Evolutionary conservation across 306 rosid genomes (phyloP).

Genomic region (Pyrus betulifolia): DNA sequence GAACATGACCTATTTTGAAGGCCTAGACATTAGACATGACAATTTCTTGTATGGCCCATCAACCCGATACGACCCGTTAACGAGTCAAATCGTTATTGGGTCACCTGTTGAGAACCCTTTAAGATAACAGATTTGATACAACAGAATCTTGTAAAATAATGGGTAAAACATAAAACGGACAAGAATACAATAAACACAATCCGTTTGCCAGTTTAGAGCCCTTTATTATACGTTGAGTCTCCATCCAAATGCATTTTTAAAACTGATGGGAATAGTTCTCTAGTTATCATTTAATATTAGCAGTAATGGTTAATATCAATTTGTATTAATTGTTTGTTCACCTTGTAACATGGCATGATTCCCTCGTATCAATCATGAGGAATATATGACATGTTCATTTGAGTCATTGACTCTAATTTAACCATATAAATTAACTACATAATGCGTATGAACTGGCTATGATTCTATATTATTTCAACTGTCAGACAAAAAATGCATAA

Average conservation of each 20-base stretch:
- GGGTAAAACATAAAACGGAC: too few relatives aligned
- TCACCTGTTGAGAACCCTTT: too few relatives aligned
- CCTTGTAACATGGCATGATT: conserved; percentile 77
- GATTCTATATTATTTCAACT: conserved; percentile 7
- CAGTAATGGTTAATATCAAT: conserved; percentile 9
- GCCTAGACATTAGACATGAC: too few relatives aligned
- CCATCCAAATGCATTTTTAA: neutral
- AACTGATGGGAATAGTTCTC: neutral
- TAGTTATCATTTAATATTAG: neutral
- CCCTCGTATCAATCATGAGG: conserved; percentile 41
- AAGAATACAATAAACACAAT: too few relatives aligned
- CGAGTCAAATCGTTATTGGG: fast-evolving
- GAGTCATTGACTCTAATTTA: conserved; percentile 18
- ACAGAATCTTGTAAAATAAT: too few relatives aligned
- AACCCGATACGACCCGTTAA: too few relatives aligned
- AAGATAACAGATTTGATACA: too few relatives aligned
- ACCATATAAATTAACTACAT: conserved; percentile 21
- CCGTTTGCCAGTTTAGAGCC: neutral
- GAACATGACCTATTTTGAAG: too few relatives aligned
- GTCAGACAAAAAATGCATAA: neutral
- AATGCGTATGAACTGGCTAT: conserved; percentile 27
- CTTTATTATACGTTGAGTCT: neutral
- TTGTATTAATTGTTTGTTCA: conserved; percentile 33
- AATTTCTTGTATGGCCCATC: too few relatives aligned
- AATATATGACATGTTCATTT: conserved; percentile 28